Percentiles rank a stretch among this genome's conserved stretches.
phyloP scores from a whole-genome alignment of 2,329 filamentous ascomycete genomes.

The Blastomyces emzantsi region DNA sequence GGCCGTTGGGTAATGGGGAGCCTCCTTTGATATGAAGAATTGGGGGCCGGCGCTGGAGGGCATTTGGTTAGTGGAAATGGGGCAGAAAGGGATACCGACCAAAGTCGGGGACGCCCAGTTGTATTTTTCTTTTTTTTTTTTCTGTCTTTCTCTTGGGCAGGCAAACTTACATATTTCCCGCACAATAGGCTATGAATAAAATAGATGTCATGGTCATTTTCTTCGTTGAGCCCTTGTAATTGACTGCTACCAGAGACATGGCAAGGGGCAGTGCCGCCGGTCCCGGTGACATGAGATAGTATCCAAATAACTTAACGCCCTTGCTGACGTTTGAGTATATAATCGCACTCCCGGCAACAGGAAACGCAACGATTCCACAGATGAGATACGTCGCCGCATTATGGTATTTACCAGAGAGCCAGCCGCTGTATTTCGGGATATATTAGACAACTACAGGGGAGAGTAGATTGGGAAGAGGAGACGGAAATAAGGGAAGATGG shows the following conservation, averaged over 20 bases:
- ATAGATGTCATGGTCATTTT: conserved; percentile 52
- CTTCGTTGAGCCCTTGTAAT: conserved; percentile 51
- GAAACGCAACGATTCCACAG: conserved; percentile 42
- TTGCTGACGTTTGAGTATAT: conserved; percentile 42
- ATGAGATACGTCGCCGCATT: conserved; percentile 47
- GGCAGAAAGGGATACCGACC: neutral
- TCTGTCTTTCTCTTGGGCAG: neutral
- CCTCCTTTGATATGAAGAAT: conserved; percentile 44
- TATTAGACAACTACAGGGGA: neutral
- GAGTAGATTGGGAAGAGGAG: conserved; percentile 30
- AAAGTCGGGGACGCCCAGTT: neutral
- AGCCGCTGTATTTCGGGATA: conserved; percentile 38
- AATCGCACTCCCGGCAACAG: conserved; percentile 45
- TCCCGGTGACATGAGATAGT: conserved; percentile 49
- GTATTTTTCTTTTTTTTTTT: neutral
- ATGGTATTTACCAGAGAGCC: conserved; percentile 44
- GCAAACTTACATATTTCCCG: conserved; percentile 41
- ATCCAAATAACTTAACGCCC: conserved; percentile 46
- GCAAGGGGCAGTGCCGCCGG: conserved; percentile 47
- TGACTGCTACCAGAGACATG: conserved; percentile 48
- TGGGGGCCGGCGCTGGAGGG: conserved; percentile 40
- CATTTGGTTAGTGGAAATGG: neutral
- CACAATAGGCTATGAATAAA: conserved; percentile 48
- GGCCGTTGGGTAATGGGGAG: conserved; percentile 45
- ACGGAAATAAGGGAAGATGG: conserved; percentile 1